These are phyloP conservation scores for Hysterangium stoloniferum DNA, from an alignment of 768 basidiomycete species.

Conservation along the genomic window DNA sequence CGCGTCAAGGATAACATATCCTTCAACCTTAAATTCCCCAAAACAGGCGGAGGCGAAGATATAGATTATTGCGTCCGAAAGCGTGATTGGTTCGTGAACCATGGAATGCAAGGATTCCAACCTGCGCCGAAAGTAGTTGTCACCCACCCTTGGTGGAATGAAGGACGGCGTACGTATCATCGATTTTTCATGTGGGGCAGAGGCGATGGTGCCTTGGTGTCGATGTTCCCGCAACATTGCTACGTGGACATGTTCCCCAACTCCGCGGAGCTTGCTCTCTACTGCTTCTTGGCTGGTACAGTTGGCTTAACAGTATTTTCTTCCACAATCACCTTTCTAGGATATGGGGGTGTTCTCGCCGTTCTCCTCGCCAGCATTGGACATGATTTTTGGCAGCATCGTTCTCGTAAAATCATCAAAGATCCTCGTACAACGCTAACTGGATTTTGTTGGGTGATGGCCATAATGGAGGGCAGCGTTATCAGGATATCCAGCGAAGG, in stretches of 20 bases:
- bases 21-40: conserved; percentile 44
- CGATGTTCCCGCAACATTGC: conserved; percentile 37
- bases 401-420: conserved; percentile 32
- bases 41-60: conserved; percentile 59
- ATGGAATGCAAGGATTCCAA: conserved; percentile 34
- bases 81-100: conserved; percentile 28
- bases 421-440: conserved; percentile 22
- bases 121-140: conserved; percentile 42
- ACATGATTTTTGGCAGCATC: conserved; percentile 44
- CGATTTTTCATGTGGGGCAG: conserved; percentile 53
- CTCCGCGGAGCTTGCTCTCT: conserved; percentile 37
- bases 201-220: conserved; percentile 47
- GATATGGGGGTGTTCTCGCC: conserved; percentile 20
- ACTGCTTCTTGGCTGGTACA: conserved; percentile 16
- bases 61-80: conserved; percentile 51
- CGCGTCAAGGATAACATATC: conserved; percentile 37
- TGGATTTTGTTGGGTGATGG: conserved; percentile 32
- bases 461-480: conserved; percentile 41
- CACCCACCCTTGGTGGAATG: conserved; percentile 52
- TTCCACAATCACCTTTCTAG: conserved; percentile 14
- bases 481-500: conserved; percentile 45
- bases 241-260: conserved; percentile 42
- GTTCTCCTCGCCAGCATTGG: conserved; percentile 34
- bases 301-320: conserved; percentile 16
- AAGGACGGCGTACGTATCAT: conserved; percentile 37